These are phyloP conservation scores for Raffaelea albimanens DNA, from an alignment of 2,329 filamentous ascomycete species.

Conservation along the genomic window DNA sequence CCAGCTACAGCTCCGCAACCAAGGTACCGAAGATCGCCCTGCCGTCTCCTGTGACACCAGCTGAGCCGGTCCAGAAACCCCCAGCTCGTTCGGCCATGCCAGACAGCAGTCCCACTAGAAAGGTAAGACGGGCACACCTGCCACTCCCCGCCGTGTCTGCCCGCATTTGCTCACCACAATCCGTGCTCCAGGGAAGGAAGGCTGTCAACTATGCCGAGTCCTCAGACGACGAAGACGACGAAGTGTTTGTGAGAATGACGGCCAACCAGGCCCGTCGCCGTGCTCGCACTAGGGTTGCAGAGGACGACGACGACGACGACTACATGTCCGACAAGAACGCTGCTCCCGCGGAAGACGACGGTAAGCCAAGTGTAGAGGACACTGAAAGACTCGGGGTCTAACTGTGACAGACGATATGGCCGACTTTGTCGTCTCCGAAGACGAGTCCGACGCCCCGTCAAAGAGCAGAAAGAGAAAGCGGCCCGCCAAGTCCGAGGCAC, in stretches of 20 bases:
- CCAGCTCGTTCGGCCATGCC: conserved; percentile 28
- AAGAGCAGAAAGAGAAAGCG: conserved; percentile 68
- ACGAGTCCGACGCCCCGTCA: conserved; percentile 66
- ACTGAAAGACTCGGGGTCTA: not conserved
- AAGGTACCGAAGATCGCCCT: conserved; percentile 41
- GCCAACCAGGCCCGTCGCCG: conserved; percentile 28
- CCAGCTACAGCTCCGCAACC: conserved; percentile 32
- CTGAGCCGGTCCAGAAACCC: conserved; percentile 34
- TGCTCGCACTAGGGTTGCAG: conserved; percentile 44
- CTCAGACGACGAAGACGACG: conserved; percentile 66
- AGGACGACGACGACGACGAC: conserved; percentile 63
- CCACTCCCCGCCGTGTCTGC: not conserved
- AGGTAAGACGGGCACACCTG: conserved; percentile 40
- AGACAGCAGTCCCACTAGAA: conserved; percentile 67
- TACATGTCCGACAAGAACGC: conserved; percentile 58
- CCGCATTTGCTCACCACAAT: not conserved
- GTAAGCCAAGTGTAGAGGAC: conserved; percentile 27
- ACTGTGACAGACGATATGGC: conserved; percentile 56
- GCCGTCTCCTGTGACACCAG: conserved; percentile 28
- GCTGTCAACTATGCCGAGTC: conserved; percentile 71
- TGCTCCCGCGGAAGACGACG: conserved; percentile 53
- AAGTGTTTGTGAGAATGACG: conserved; percentile 44
- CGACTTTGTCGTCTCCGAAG: conserved; percentile 79
- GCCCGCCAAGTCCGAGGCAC: conserved; percentile 36
- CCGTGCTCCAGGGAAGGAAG: conserved; percentile 36